Base-by-base conservation (phyloP, 306 rosid genomes). In the Quercus berberidifolia region DNA sequence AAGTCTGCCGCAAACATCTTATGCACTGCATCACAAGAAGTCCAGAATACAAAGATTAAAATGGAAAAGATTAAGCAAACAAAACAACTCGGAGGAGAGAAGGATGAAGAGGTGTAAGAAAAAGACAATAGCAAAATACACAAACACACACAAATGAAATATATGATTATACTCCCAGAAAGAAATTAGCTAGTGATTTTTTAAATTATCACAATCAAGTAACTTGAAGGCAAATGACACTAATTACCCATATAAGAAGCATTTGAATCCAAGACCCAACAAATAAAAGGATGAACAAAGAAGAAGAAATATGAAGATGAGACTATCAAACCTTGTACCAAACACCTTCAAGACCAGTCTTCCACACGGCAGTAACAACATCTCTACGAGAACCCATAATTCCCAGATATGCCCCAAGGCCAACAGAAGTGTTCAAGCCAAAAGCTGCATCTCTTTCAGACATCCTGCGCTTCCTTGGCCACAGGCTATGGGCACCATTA, bases 401-500 rank as follows among this genome's bases (percentile, higher is more conserved):
- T 78, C 99, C 99, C 67, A 95, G 99, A 85, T 91, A 95, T 74
- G 89, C 94, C 69, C 99, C 99, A 51, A 95, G 84, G 64, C 98
- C 99, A 75, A 95, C 94, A 38, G 99, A 95, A 74, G 93, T 93
- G 82, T 93, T 95, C 82, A 95, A 78, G 75, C 99, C 99, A 89
- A 95, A 95, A 84, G 99, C 99, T 78, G 99, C 99, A 89, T 95
- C 98, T 85, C 99, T 89, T 88, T 95, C 99, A 65, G 99, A 95
- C 91, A 95, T 85, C 82, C 99, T 89, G 77, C 99, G 99, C 83
- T 95, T 95, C 93, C 93, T 85, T 41, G 99, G 99, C 99, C 99
- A 95, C 82, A 95, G 75, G 71, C 86, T 90, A 69, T 87, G 91
- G 71, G 87, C 75, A 81, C 97, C 97, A 54, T 86, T 78, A 71